Evolutionary conservation across 1,139 yeast species (phyloP), one percentile per base, ranked within the genome.

Genomic region (Neolecta irregularis): DNA sequence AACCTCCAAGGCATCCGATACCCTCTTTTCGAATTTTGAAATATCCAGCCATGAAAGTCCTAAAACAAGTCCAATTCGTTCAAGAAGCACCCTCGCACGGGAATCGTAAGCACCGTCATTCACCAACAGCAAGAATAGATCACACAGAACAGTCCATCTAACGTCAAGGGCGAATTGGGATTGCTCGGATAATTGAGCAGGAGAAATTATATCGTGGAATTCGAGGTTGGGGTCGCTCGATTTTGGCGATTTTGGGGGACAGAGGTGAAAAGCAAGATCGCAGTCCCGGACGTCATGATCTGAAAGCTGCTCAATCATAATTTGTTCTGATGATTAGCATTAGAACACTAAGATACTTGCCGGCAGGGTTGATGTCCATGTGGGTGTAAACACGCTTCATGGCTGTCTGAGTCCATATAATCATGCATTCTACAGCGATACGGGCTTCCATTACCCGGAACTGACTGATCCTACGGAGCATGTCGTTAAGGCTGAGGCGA

Each of bases 121-220:
- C 15, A 88, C 58, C 2, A 88, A 61, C 3, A 81, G 65, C 30
- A 91, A 59, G 50, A 88, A 83, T 37, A 91, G 57, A 53, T 91
- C 98, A 55, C 98, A 91, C 1, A 88, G 61, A 6, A 88, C 67
- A 0, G 94, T 85, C 98, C 98, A 88, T 25, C 88, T 70, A 26
- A 88, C 67, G 50, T 85, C 94, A 28, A 28, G 12, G 24, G 12
- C 13, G 38, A 17, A 15, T 38, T 23, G 21, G 36, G 31, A 15
- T 26, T 20, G 23, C 37, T 38, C 40, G 8, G 43, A 41, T 15
- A 35, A 25, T 2, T 37, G 38, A n/a, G n/a, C n/a, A 4, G 26
- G n/a, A 25, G 29, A 25, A 9, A 11, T 3, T 15, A 12, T 26
- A 17, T 9, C 24, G 23, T 21, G 32, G 6, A 15, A 11, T 24